A percentile compares a stretch with the other conserved stretches of the same genome.
phyloP scores from a whole-genome alignment of 345 rosid species.

The Syzygium grande region DNA sequence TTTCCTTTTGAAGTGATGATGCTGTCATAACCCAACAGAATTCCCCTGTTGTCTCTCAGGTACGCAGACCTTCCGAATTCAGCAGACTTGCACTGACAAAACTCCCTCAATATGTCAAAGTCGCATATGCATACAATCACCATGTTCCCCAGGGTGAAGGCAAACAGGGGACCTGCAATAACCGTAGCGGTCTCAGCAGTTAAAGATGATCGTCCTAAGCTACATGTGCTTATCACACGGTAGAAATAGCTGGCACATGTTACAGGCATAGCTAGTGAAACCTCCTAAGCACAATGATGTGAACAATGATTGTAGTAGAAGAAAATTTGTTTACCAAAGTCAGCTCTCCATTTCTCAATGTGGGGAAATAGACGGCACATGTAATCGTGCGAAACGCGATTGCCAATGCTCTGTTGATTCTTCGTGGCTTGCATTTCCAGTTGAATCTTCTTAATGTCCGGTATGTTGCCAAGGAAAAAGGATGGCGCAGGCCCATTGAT shows the following conservation, averaged over 20 bases:
- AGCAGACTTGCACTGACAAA: not conserved
- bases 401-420: not conserved
- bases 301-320: not conserved
- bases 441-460: conserved; percentile 4
- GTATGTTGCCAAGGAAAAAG: conserved; percentile 6
- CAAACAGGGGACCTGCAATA: not conserved
- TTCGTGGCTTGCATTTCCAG: not conserved
- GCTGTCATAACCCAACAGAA: not conserved
- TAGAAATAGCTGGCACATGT: not conserved
- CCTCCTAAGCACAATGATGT: not conserved
- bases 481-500: conserved; percentile 6
- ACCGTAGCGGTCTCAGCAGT: not conserved
- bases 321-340: not conserved
- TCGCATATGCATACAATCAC: conserved; percentile 1
- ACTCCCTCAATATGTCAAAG: conserved; percentile 3
- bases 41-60: not conserved
- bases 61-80: conserved; percentile 4
- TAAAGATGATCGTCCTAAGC: not conserved
- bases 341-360: not conserved
- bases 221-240: not conserved
- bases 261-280: not conserved
- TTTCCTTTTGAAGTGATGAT: not conserved
- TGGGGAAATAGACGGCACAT: not conserved
- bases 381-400: not conserved
- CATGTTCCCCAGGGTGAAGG: not conserved